These are phyloP conservation scores for Lenzites betulinus DNA, from an alignment of 768 basidiomycete species.

Conservation along the genomic window DNA sequence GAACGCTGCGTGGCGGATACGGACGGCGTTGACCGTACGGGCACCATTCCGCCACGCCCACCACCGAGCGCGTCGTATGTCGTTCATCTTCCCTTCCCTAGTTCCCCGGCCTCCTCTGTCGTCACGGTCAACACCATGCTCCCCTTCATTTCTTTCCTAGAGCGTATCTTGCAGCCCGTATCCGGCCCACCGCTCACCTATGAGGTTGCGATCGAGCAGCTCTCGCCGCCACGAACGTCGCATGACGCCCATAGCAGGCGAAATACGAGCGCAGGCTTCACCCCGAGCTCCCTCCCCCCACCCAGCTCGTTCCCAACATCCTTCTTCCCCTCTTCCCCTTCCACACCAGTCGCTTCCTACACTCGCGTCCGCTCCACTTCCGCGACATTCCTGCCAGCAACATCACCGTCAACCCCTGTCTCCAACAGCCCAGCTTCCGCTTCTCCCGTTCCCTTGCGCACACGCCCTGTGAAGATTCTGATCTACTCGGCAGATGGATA, in stretches of 20 bases:
- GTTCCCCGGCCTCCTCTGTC: conserved; percentile 57
- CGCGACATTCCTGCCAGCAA: conserved; percentile 26
- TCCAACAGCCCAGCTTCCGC: conserved; percentile 12
- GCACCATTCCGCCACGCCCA: conserved; percentile 54
- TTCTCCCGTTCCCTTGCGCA: conserved; percentile 35
- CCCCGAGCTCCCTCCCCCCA: conserved; percentile 29
- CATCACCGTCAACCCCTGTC: conserved; percentile 32
- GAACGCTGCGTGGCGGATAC: conserved; percentile 38
- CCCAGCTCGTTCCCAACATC: conserved; percentile 30
- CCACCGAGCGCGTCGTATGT: conserved; percentile 72
- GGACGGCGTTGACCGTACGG: conserved; percentile 21
- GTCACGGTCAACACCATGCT: conserved; percentile 58
- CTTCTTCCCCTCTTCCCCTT: conserved; percentile 27
- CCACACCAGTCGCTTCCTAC: conserved; percentile 19
- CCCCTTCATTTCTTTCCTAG: conserved; percentile 67
- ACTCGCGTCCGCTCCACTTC: conserved; percentile 31
- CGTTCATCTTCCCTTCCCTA: conserved; percentile 76
- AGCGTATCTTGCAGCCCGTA: conserved; percentile 58
- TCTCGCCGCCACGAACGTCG: conserved; percentile 17
- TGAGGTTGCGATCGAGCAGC: conserved; percentile 24
- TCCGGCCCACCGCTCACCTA: conserved; percentile 27
- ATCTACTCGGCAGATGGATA: conserved; percentile 87
- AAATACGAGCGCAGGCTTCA: conserved; percentile 15
- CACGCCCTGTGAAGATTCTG: conserved; percentile 70
- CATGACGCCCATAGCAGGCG: conserved; percentile 13